Conservation (phyloP, 768 basidiomycete species). For the Tricholoma furcatifolium region DNA sequence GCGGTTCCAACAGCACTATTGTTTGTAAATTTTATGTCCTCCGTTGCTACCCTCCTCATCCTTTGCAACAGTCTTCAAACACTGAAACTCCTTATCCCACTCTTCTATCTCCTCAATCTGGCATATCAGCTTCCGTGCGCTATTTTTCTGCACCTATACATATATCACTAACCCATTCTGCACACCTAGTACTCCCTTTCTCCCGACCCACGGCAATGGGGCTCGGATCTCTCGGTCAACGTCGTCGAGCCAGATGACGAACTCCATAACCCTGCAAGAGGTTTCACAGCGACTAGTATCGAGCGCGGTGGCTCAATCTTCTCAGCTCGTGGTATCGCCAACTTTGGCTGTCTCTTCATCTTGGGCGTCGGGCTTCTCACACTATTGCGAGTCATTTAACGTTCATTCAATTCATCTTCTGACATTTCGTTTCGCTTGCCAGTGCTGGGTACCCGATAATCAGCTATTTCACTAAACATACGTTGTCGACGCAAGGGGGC, state of each 20-base stretch:
- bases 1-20: slow-evolving; percentile 13
- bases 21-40: slow-evolving; percentile 9
- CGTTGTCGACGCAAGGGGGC: slow-evolving; percentile 25
- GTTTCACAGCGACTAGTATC: slow-evolving; percentile 20
- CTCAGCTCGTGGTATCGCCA: slow-evolving; percentile 55
- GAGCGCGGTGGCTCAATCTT: slow-evolving; percentile 32
- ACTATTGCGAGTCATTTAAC: slow-evolving; percentile 55
- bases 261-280: slow-evolving; percentile 54
- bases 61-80: slow-evolving; percentile 15
- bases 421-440: background rate
- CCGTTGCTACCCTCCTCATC: background rate
- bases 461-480: slow-evolving; percentile 25
- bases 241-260: slow-evolving; percentile 54
- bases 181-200: slow-evolving; percentile 47
- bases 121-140: slow-evolving; percentile 19
- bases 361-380: slow-evolving; percentile 46
- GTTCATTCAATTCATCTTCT: background rate
- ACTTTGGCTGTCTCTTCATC: slow-evolving; percentile 59
- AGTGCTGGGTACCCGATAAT: slow-evolving; percentile 41
- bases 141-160: background rate
- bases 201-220: slow-evolving; percentile 56
- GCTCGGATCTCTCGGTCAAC: slow-evolving; percentile 41
- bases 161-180: slow-evolving; percentile 1
- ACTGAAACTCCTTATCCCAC: slow-evolving; percentile 21
- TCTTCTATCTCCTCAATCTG: slow-evolving; percentile 8